A percentile compares a stretch with the other conserved stretches of the same genome.
These are phyloP conservation scores for Allomyces javanicus DNA, from an alignment of 192 early-diverging fungal species.

Conservation along the genomic window DNA sequence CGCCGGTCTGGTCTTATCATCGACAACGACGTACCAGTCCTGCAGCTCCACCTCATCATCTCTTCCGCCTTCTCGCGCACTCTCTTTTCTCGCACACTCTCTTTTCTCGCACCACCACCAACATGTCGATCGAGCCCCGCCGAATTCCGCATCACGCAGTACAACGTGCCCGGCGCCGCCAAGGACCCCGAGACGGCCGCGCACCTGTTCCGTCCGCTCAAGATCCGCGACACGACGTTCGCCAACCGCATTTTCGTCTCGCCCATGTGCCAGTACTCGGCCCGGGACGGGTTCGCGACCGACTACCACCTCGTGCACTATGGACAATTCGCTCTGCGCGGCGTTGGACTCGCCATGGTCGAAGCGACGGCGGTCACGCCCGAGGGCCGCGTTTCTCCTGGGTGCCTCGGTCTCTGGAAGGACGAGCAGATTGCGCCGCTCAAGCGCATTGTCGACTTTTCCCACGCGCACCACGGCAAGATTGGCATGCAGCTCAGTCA, in stretches of 20 bases:
- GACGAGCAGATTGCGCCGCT: conserved; percentile 51
- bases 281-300: conserved; percentile 38
- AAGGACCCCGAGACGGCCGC: conserved; percentile 10
- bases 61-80: too few relatives aligned
- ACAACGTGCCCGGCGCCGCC: neutral
- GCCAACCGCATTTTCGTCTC: conserved; percentile 58
- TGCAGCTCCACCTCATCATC: too few relatives aligned
- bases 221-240: conserved; percentile 38
- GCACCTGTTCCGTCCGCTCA: conserved; percentile 46
- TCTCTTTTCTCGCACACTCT: too few relatives aligned
- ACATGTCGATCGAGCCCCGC: neutral
- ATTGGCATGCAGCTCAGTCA: conserved; percentile 65
- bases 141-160: neutral
- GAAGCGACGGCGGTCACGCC: conserved; percentile 58
- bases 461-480: conserved; percentile 36
- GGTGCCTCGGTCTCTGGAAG: conserved; percentile 60
- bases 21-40: too few relatives aligned
- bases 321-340: conserved; percentile 50
- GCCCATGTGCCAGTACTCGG: conserved; percentile 72
- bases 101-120: conserved; percentile 6
- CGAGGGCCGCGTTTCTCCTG: conserved; percentile 61
- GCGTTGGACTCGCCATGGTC: conserved; percentile 56
- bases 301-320: conserved; percentile 44
- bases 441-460: conserved; percentile 34
- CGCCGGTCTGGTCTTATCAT: too few relatives aligned